These are phyloP conservation scores for Sporisorium reilianum DNA, from an alignment of 1,284 basidiomycete species.

Conservation along the genomic window DNA sequence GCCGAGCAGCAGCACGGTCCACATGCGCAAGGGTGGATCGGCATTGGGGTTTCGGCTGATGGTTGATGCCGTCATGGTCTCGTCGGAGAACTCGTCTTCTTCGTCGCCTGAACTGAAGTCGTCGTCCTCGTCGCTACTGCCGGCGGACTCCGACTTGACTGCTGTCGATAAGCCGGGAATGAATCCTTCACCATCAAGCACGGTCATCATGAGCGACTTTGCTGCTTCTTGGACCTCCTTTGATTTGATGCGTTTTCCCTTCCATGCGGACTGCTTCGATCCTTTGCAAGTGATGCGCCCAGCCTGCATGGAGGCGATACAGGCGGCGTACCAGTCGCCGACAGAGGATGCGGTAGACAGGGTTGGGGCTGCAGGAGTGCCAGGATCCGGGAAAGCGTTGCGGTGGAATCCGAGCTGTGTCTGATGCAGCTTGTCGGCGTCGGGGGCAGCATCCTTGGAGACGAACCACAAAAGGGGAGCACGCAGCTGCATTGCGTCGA, in stretches of 20 bases:
- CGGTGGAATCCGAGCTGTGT: conserved; percentile 92
- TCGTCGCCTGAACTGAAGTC: conserved; percentile 25
- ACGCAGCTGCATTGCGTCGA: conserved; percentile 69
- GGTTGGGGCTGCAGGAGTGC: conserved; percentile 50
- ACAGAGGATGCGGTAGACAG: conserved; percentile 16
- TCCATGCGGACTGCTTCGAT: conserved; percentile 49
- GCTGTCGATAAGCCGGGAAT: conserved; percentile 40
- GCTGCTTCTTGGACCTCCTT: conserved; percentile 60
- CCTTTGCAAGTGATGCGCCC: conserved; percentile 52
- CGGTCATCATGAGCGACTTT: conserved; percentile 54
- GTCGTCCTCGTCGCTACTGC: conserved; percentile 38
- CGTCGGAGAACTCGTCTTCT: conserved; percentile 25
- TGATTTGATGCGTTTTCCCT: conserved; percentile 59
- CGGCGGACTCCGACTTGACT: conserved; percentile 20
- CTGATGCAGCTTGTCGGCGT: conserved; percentile 70
- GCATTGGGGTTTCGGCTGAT: conserved; percentile 31
- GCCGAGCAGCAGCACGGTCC: conserved; percentile 95
- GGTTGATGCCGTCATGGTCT: conserved; percentile 22
- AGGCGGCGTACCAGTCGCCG: conserved; percentile 34
- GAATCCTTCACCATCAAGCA: conserved; percentile 60
- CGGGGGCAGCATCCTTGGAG: conserved; percentile 72
- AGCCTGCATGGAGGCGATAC: conserved; percentile 72
- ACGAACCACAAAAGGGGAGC: conserved; percentile 88
- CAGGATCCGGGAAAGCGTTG: conserved; percentile 76
- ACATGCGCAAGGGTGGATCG: conserved; percentile 74